Evolutionary conservation across 2,329 filamentous ascomycete species (phyloP).

Genomic region (Alternaria sp.): DNA sequence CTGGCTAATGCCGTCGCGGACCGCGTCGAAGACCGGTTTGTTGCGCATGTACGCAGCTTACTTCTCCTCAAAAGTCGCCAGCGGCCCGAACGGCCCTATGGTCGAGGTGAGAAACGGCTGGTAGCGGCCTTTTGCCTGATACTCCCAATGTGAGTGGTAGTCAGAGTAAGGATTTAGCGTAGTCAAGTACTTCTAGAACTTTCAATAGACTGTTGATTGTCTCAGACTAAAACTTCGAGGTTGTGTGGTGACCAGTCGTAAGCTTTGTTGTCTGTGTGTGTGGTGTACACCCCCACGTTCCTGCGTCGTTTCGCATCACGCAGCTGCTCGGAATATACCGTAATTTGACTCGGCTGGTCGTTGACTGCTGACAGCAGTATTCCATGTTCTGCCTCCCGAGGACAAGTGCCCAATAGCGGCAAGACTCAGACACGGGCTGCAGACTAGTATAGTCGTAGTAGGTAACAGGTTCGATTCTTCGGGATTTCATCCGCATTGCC

Average conservation of each 20-base stretch:
- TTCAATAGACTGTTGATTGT: conserved; percentile 11
- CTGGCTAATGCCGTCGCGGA: conserved; percentile 15
- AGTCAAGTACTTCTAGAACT: conserved; percentile 1
- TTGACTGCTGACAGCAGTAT: conserved; percentile 11
- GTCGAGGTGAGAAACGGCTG: conserved; percentile 8
- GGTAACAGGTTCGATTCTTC: conserved; percentile 16
- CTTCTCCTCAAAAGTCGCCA: background rate
- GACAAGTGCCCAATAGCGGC: conserved; percentile 9
- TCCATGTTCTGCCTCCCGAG: conserved; percentile 5
- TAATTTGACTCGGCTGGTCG: background rate
- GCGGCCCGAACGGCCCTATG: conserved; percentile 14
- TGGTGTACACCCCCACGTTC: conserved; percentile 15
- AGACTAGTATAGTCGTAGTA: conserved; percentile 13
- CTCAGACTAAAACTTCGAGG: conserved; percentile 2
- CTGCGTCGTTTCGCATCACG: conserved; percentile 2
- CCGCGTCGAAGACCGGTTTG: conserved; percentile 13
- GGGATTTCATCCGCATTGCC: conserved; percentile 26
- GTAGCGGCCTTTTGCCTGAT: conserved; percentile 1
- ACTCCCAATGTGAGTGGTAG: conserved; percentile 1
- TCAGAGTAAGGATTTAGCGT: background rate
- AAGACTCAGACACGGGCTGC: conserved; percentile 3
- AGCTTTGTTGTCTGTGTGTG: conserved; percentile 2
- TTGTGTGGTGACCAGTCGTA: background rate
- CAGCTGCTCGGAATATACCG: background rate
- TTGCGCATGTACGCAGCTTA: conserved; percentile 10